A percentile compares a stretch with the other conserved stretches of the same genome.
Conservation (phyloP, 2,329 filamentous ascomycete genomes). For the Fusarium mexicanum region DNA sequence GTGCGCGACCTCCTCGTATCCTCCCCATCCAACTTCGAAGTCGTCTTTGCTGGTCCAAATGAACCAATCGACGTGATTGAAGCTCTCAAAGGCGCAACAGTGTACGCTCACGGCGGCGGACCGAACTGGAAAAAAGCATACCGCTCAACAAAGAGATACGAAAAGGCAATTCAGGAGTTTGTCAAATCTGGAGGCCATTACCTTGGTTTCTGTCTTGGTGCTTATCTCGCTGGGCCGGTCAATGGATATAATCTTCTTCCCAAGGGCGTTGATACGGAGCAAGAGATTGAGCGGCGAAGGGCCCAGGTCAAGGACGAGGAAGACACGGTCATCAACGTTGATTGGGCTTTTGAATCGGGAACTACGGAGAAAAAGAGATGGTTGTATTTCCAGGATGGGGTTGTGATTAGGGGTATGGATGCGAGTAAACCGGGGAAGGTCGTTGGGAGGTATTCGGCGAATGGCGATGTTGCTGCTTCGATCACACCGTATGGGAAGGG, state of each 20-base stretch:
- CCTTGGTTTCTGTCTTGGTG: not conserved
- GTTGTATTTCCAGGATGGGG: slow-evolving; percentile 14
- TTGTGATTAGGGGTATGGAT: not conserved
- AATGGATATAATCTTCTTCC: slow-evolving; percentile 3
- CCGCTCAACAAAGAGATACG: not conserved
- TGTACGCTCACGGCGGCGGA: slow-evolving; percentile 1
- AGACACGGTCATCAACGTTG: not conserved
- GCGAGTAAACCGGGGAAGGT: not conserved
- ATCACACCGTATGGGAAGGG: slow-evolving; percentile 8
- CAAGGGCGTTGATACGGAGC: not conserved
- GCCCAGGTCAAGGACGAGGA: not conserved
- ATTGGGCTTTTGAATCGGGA: not conserved
- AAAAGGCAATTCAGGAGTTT: not conserved
- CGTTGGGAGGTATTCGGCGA: not conserved
- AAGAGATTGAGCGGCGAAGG: not conserved
- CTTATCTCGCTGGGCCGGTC: not conserved
- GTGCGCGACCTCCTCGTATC: not conserved
- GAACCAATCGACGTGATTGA: not conserved
- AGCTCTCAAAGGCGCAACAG: not conserved
- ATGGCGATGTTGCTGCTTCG: slow-evolving; percentile 2
- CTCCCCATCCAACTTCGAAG: not conserved
- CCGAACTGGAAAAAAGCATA: slow-evolving; percentile 1
- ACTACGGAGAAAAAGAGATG: not conserved
- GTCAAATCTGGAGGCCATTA: not conserved
- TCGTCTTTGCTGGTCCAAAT: not conserved